A percentile compares a stretch with the other conserved stretches of the same genome.
Conservation (phyloP, 306 rosid species). For the Glycine soja region DNA sequence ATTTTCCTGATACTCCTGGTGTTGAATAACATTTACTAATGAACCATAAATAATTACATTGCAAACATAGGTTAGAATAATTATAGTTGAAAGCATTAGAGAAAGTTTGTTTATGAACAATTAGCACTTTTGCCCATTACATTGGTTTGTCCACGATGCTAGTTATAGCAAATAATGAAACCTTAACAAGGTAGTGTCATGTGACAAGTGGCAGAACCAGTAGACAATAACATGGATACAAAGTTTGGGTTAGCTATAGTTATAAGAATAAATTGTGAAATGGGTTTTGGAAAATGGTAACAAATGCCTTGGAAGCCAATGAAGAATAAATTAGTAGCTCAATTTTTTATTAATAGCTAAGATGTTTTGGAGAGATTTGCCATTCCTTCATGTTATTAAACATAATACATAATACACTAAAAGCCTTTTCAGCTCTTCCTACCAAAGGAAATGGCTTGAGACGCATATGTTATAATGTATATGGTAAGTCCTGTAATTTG, state of each 20-base stretch:
- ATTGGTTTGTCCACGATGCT: neutral
- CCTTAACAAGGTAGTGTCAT: neutral
- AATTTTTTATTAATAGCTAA: neutral
- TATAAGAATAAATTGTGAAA: neutral
- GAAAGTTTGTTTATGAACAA: neutral
- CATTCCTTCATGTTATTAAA: neutral
- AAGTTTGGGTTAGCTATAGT: neutral
- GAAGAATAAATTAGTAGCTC: neutral
- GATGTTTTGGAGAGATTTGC: neutral
- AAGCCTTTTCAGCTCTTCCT: neutral
- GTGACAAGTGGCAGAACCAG: neutral
- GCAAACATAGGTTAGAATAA: neutral
- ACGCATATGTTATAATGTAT: neutral
- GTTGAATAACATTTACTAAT: conserved; percentile 33
- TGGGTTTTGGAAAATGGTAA: neutral
- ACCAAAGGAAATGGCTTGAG: neutral
- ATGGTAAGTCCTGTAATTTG: neutral
- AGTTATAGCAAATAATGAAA: neutral
- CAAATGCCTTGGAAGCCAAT: neutral
- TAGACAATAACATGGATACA: neutral
- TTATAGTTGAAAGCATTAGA: neutral
- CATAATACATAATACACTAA: neutral
- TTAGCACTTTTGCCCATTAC: neutral
- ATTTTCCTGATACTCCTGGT: conserved; percentile 68
- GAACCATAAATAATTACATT: conserved; percentile 8